A percentile compares a stretch with the other conserved stretches of the same genome.
Conservation (phyloP, 2,329 filamentous ascomycete species). For the Akanthomyces uredinophilus region DNA sequence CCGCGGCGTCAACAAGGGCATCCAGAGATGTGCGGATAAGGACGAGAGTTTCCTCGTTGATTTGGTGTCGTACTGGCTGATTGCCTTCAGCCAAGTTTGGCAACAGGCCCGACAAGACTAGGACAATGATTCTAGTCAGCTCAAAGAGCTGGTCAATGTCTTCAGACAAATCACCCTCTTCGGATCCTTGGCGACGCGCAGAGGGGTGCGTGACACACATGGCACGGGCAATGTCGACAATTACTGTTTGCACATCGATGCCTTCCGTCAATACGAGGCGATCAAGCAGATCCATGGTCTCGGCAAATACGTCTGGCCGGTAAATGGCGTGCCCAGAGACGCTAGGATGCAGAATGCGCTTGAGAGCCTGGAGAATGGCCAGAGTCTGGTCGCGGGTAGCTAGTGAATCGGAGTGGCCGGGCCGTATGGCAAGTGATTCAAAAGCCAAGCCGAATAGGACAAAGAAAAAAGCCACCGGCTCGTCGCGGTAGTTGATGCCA, state of each 20-base stretch:
- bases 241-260: conserved; percentile 80
- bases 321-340: conserved; percentile 97
- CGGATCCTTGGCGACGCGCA: conserved; percentile 52
- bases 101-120: conserved; percentile 81
- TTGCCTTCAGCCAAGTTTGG: conserved; percentile 71
- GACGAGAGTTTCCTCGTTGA: conserved; percentile 80
- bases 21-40: conserved; percentile 77
- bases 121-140: conserved; percentile 88
- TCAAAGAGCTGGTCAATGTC: conserved; percentile 98
- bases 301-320: conserved; percentile 89
- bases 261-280: conserved; percentile 88
- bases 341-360: conserved; percentile 90
- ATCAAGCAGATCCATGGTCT: conserved; percentile 94
- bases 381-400: conserved; percentile 73
- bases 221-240: conserved; percentile 88
- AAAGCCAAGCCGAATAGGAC: conserved; percentile 95
- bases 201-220: conserved; percentile 89
- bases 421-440: conserved; percentile 83
- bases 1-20: conserved; percentile 87
- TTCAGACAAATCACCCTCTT: conserved; percentile 79
- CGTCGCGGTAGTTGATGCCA: conserved; percentile 96
- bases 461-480: conserved; percentile 98
- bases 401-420: conserved; percentile 45
- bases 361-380: conserved; percentile 83
- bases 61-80: conserved; percentile 63